A percentile compares a stretch with the other conserved stretches of the same genome.
Evolutionary conservation across 257 asterid species (phyloP).

Genomic region (Ligustrum vulgare): DNA sequence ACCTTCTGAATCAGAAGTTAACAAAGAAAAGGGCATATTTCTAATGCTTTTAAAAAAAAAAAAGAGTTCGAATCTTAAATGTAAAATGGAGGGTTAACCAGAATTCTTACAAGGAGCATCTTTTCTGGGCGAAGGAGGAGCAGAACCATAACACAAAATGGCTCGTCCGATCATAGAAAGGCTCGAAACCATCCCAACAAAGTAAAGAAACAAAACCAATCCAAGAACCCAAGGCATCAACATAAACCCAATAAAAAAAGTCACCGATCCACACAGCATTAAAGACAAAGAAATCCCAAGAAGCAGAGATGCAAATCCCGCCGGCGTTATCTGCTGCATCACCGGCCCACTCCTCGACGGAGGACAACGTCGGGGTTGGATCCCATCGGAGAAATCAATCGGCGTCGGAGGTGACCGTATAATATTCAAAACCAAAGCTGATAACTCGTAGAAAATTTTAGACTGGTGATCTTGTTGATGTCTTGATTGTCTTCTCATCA

Average conservation of each 20-base stretch:
- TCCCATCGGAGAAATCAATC: conserved; percentile 27
- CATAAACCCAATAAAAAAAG: conserved; percentile 76
- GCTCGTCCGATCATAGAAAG: conserved; percentile 66
- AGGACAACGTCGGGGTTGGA: conserved; percentile 17
- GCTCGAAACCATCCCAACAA: conserved; percentile 68
- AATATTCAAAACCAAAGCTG: conserved; percentile 42
- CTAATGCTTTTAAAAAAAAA: background rate
- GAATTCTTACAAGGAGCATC: conserved; percentile 8
- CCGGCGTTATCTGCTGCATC: conserved; percentile 66
- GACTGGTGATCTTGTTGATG: conserved; percentile 40
- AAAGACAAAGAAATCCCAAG: conserved; percentile 66
- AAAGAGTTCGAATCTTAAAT: too few relatives aligned
- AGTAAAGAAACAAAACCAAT: conserved; percentile 48
- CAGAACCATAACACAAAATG: conserved; percentile 39
- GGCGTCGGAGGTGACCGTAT: conserved; percentile 45
- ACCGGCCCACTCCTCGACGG: conserved; percentile 27
- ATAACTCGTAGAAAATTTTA: conserved; percentile 44
- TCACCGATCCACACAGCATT: conserved; percentile 87
- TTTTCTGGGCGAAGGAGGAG: conserved; percentile 41
- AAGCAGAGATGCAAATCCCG: conserved; percentile 79
- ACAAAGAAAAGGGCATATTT: too few relatives aligned
- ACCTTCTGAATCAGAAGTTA: too few relatives aligned
- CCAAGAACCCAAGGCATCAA: conserved; percentile 92
- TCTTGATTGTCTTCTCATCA: conserved; percentile 39
- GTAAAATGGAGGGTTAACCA: too few relatives aligned